Base-by-base conservation (phyloP, 1,284 basidiomycete species). In the Ustilago hordei region DNA sequence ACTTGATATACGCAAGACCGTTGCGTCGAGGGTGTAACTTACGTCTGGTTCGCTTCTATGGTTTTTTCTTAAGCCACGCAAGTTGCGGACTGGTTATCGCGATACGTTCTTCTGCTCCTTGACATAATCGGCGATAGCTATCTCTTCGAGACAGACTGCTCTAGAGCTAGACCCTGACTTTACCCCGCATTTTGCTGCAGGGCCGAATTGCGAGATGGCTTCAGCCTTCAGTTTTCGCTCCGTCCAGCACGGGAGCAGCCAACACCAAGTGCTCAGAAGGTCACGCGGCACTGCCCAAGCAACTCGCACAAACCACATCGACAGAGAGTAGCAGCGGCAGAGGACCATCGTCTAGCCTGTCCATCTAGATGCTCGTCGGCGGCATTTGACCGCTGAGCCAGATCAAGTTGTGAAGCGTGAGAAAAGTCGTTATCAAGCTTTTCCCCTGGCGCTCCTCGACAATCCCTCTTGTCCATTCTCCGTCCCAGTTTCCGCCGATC, bases 151-250 rank as follows among this genome's bases (percentile, higher is more conserved):
- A 48, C 23, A 48, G 45, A 50, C 57, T 48, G 43, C 57, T 59
- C 55, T 17, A 45, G 38, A 31, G 19, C 54, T 31, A 17, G 53
- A 48, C 43, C 45, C 56, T 36, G 4, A 3, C 36, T 69, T 69
- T 70, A 70, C 68, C 62, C 68, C 68, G 68, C 68, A 61, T 53
- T 70, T 61, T 55, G 58, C 53, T 69, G 67, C 61, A 64, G 67
- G 67, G 61, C 56, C 57, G 45, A 23, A 13, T 59, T 48, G 45
- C 32, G 41, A 23, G 19, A 28, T 12, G 2, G 31, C 48, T 17
- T 28, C 7, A 35, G 8, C 31, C 45, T 41, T 60, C 61, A 60
- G 3, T 28, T 28, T 28, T 60, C 58, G 31, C 12, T 48, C 23
- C 28, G 19, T 43, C 9, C 4, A 45, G 62, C 62, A 57, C 31